Base-by-base conservation (phyloP, 192 early-diverging fungal species). In the Radiomyces spectabilis region DNA sequence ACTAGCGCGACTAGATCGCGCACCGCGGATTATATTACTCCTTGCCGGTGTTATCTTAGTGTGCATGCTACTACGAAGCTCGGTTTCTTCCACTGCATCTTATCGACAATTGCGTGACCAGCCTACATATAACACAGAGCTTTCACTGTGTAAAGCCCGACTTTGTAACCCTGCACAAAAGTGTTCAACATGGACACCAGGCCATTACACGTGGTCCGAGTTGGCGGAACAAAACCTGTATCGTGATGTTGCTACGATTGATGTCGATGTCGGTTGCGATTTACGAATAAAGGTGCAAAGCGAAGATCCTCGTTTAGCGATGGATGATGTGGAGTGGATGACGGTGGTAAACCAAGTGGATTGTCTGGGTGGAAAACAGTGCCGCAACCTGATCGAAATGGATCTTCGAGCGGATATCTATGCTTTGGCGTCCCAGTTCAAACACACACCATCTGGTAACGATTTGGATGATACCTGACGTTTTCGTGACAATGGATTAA, bases 91-190 rank as follows among this genome's bases (percentile, higher is more conserved):
- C 5, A 3, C 45, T 27, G 10, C 25, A 3, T 3, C 45, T 6
- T 15, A 24, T 27, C 22, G 13, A 15, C 39, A 30, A 32, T 39
- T 59, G 25, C 29, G 24, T 7, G 57, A 59, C 25, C 57, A 59
- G 10, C 57, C 57, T 21, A 31, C 9, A 8, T 59, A 59, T 49
- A 26, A 5, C 21, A 34, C 1, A n/a, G n/a, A 39, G 6, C 34
- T 19, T 5, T 3, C 4, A 19, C 15, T 32, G 7, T 64, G 61
- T 29, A 33, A 48, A 12, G 61, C 44, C 1, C 25, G 13, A 7
- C 9, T 64, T 27, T 64, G 61, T 30, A 64, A 64, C 22, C 55
- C 61, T 19, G 51, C 35, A 13, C 38, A 49, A 5, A 31, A 37
- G 24, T 64, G 61, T 18, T 44, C 54, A 2, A 35, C 48, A 22